Base-by-base conservation (phyloP, 1,284 basidiomycete species). In the Malassezia nana region DNA sequence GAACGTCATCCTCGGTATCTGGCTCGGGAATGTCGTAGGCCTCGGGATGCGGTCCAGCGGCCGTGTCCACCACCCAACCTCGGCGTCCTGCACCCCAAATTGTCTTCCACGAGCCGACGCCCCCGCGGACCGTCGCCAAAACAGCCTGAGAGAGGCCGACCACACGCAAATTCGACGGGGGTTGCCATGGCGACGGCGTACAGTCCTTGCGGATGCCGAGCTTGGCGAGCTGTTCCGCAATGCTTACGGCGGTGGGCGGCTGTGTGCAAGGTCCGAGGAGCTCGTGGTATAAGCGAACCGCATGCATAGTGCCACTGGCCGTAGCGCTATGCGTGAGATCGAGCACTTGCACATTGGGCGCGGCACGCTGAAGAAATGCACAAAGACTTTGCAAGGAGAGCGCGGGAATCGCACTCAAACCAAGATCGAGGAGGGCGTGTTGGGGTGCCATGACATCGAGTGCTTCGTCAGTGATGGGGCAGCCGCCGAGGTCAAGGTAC, bases 1-100 rank as follows among this genome's bases (percentile, higher is more conserved):
- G 43, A 6, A n/a, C 3, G n/a, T 24, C 28, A 4, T 29, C 43
- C 13, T 7, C 16, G 2, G 15, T 29, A 20, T 45, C 28, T 3
- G 43, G 28, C 7, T 41, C n/a, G 9, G 33, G 54, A 12, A 35
- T 45, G 2, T 45, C 47, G 5, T 39, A 58, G 31, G 63, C 66
- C 13, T 72, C 62, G 1, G 66, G 69, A 39, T 85, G 78, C 84
- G 89, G 92, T 2, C 85, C 87, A 46, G 83, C 84, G 13, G 86
- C 85, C 0, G 83, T 81, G 72, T 94, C 87, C 51, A 92, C 88
- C 66, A 91, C 94, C 90, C 92, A 98, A 2, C 89, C 91, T 38
- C 92, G 78, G 0, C 89, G 84, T 2, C 92, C 92, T 69, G 94
- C 91, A 66, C 87, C 90, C 62, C 82, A 80, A 32, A 96, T 80